phyloP scores from a whole-genome alignment of 2,329 filamentous ascomycete species.

The Ophiostoma ulmi region DNA sequence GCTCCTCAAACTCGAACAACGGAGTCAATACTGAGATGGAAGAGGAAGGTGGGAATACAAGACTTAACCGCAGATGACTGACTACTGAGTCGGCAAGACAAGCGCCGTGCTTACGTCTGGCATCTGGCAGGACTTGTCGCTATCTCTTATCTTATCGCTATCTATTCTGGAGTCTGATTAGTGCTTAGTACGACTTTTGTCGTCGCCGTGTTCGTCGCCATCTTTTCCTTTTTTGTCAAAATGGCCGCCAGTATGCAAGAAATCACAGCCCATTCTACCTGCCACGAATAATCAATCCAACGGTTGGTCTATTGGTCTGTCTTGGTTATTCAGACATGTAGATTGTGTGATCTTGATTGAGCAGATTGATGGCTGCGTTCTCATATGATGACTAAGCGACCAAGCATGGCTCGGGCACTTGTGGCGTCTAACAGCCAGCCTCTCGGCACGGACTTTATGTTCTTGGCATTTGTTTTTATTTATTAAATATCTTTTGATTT shows the following conservation, averaged over 20 bases:
- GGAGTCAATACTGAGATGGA: not conserved
- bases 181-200: not conserved
- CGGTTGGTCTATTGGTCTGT: not conserved
- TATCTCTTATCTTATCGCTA: not conserved
- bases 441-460: not conserved
- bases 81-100: not conserved
- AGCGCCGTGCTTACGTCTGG: not conserved
- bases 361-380: too few species aligned
- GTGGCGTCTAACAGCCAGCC: not conserved
- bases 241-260: too few species aligned
- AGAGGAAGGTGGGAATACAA: constrained; percentile 1
- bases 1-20: not conserved
- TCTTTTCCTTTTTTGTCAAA: not conserved
- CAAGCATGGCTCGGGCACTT: not conserved
- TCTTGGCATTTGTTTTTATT: not conserved
- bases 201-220: not conserved
- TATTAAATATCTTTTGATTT: not conserved
- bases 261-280: too few species aligned
- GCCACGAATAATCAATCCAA: too few species aligned
- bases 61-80: not conserved
- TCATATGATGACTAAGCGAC: not conserved
- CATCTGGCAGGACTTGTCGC: not conserved
- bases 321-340: not conserved
- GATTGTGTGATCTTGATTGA: not conserved
- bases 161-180: too few species aligned